Evolutionary conservation across 2,329 filamentous ascomycete species (phyloP), one percentile per base, ranked within the genome.

Genomic region (Hypoxylon sp.): DNA sequence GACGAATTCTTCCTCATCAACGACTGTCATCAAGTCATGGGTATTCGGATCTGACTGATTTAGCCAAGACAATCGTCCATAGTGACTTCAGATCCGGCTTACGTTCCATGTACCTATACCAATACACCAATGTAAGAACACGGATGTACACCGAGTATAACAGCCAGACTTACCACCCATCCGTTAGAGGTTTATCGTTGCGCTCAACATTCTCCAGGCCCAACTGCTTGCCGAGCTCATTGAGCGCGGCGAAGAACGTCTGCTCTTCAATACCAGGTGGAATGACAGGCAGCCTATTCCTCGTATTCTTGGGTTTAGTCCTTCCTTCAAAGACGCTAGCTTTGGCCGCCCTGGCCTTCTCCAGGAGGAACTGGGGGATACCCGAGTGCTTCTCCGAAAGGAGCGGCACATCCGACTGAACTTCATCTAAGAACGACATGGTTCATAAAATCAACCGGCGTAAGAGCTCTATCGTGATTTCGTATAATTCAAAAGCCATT

Each of bases 1-100:
- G 7, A 86, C 79, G 21, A 86, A 78, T 55, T 84, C 81, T 46
- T 84, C 81, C 39, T 84, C 79, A 44, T 83, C 80, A 19, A 82
- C 67, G 13, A 85, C 74, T 42, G 82, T 72, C 75, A 81, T 81
- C 72, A 80, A 76, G 55, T 83, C 81, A 69, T 83, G 81, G 2
- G 78, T 80, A 59, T 81, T 80, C 29, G 79, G 77, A 42, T 80
- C 78, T 80, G 47, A 0, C 35, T 29, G 4, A 47, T 19, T 73
- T 50, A 74, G 60, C 31, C 10, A 47, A 21, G 10, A 13, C 15
- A 7, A 50, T 51, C n/a, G 7, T 15, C 19, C 11, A 50, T 37
- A 2, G 6, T 48, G 5, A 7, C 24, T 13, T 2, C 13, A 11
- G 1, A 19, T 8, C 24, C 39, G 21, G 61, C 75, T 70, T 46